Evolutionary conservation across 179 eudicot species (phyloP).

Genomic region (Sideroxylon spinosum): DNA sequence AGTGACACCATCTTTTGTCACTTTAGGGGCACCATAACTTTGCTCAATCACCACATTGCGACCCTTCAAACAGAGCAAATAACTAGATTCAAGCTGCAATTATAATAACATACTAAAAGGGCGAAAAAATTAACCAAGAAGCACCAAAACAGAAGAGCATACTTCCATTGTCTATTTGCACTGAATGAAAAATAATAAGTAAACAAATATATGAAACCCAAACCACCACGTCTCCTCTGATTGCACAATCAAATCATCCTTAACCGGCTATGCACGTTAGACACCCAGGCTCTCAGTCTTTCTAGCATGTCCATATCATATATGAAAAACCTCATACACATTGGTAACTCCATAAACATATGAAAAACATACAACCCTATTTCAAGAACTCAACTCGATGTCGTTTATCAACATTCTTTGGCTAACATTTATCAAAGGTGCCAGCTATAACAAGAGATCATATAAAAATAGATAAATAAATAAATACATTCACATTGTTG

Average conservation of each 20-base stretch:
- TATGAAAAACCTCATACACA: background rate
- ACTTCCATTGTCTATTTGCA: background rate
- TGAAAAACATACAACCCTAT: background rate
- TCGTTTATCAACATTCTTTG: background rate
- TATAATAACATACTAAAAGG: background rate
- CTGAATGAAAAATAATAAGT: background rate
- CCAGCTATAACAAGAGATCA: background rate
- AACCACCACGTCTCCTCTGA: background rate
- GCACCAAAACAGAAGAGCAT: background rate
- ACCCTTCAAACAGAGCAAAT: slow-evolving; percentile 30
- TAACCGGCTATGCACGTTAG: background rate
- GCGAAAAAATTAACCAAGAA: background rate
- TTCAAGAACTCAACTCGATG: background rate
- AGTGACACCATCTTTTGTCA: slow-evolving; percentile 61
- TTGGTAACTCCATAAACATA: background rate
- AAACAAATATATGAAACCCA: background rate
- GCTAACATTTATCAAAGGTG: background rate
- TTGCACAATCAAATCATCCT: background rate
- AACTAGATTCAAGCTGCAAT: background rate
- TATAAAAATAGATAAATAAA: background rate
- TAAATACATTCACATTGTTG: background rate
- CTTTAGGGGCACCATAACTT: slow-evolving; percentile 63
- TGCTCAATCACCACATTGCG: slow-evolving; percentile 59
- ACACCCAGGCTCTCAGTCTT: background rate
- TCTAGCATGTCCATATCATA: background rate